Evolutionary conservation across 176 grass and related monocot genomes (phyloP).

Genomic region (Rhynchospora pubera): DNA sequence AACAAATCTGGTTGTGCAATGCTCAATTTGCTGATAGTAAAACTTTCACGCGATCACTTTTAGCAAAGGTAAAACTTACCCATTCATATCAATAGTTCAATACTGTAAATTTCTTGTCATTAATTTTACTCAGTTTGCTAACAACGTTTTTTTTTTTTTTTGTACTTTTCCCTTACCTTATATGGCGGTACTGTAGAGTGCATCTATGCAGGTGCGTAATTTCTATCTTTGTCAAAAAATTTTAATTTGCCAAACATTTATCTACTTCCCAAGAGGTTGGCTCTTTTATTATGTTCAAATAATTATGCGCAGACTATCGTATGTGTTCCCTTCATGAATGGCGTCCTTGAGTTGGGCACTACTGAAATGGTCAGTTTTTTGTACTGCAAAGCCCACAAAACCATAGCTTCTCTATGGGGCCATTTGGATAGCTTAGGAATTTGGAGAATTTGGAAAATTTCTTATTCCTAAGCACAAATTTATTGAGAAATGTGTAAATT

Average conservation of each 20-base stretch:
- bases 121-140: not conserved
- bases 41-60: conserved; percentile 52
- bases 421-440: too few relatives aligned
- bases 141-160: not conserved
- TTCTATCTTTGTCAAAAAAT: not conserved
- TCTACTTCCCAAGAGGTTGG: not conserved
- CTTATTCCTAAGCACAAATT: too few relatives aligned
- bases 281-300: not conserved
- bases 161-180: not conserved
- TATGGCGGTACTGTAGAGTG: conserved; percentile 25
- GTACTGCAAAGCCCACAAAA: not conserved
- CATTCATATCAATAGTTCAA: not conserved
- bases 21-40: conserved; percentile 46
- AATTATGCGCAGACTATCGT: conserved; percentile 47
- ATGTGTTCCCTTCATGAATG: conserved; percentile 59
- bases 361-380: conserved; percentile 43
- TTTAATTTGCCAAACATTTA: not conserved
- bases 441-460: too few relatives aligned
- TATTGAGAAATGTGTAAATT: too few relatives aligned
- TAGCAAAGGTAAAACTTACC: conserved; percentile 56
- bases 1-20: conserved; percentile 57
- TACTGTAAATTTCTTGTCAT: not conserved
- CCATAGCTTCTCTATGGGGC: not conserved
- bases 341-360: conserved; percentile 77
- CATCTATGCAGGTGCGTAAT: conserved; percentile 53